Percentiles rank a stretch among this genome's conserved stretches.
Conservation (phyloP, 257 asterid species). For the Avicennia marina region DNA sequence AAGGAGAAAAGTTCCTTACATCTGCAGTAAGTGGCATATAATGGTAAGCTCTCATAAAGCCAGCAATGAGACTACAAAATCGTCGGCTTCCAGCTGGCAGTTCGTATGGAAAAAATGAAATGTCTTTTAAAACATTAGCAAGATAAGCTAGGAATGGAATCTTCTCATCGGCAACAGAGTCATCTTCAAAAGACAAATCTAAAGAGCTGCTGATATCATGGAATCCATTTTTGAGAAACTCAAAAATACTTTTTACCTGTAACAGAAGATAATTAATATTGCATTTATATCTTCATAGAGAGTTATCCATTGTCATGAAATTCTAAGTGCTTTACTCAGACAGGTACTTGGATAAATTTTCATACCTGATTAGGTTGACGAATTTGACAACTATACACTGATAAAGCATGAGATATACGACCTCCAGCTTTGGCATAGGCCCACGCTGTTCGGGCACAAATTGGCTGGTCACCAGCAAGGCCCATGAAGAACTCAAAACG, state of each 20-base stretch:
- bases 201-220: conserved; percentile 84
- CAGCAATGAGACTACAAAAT: conserved; percentile 76
- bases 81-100: conserved; percentile 96
- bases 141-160: conserved; percentile 96
- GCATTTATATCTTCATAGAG: conserved; percentile 11
- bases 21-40: conserved; percentile 85
- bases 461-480: conserved; percentile 93
- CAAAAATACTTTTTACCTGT: conserved; percentile 88
- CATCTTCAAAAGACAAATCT: conserved; percentile 92
- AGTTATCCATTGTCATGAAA: background rate
- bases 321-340: conserved; percentile 5
- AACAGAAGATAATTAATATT: conserved; percentile 32
- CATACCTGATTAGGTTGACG: conserved; percentile 88
- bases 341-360: conserved; percentile 9
- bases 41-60: conserved; percentile 91
- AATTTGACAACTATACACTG: conserved; percentile 89
- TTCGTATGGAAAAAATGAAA: conserved; percentile 77
- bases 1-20: conserved; percentile 46
- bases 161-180: conserved; percentile 98
- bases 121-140: conserved; percentile 74
- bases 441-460: conserved; percentile 99
- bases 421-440: conserved; percentile 96
- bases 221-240: conserved; percentile 86
- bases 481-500: conserved; percentile 99
- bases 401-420: conserved; percentile 93